phyloP scores from a whole-genome alignment of 208 protist species.

The Wallacemonas rigidus region DNA sequence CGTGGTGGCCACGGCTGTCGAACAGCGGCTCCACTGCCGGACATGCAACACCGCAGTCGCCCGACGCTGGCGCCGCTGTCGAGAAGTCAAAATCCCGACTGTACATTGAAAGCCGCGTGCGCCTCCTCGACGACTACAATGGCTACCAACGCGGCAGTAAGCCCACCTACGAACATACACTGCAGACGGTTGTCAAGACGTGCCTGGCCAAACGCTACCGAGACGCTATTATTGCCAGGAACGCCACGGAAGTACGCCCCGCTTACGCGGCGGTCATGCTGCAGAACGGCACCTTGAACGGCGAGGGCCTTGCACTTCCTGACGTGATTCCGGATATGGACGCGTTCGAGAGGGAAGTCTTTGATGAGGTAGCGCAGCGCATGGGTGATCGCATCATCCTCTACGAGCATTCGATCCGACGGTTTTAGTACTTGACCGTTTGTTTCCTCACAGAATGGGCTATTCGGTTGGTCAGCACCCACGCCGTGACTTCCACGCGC shows the following conservation, averaged over 20 bases:
- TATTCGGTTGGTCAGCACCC: too few relatives aligned
- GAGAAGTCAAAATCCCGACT: slow-evolving; percentile 8
- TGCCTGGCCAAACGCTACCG: slow-evolving; percentile 44
- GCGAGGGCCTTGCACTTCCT: slow-evolving; percentile 28
- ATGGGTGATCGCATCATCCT: slow-evolving; percentile 46
- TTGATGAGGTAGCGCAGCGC: slow-evolving; percentile 20
- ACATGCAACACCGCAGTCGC: too few relatives aligned
- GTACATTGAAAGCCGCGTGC: slow-evolving; percentile 37
- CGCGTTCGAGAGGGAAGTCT: slow-evolving; percentile 43
- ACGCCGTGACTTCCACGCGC: too few relatives aligned
- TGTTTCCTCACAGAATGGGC: background rate
- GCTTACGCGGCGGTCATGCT: slow-evolving; percentile 66
- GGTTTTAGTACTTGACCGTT: background rate
- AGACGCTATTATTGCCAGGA: slow-evolving; percentile 31
- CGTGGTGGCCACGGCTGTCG: too few relatives aligned
- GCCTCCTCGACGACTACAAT: slow-evolving; percentile 48
- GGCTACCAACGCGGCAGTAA: slow-evolving; percentile 63
- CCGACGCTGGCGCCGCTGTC: background rate
- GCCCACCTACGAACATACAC: slow-evolving; percentile 45
- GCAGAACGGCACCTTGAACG: slow-evolving; percentile 47
- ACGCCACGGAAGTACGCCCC: slow-evolving; percentile 15
- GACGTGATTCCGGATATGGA: slow-evolving; percentile 42
- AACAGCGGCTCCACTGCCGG: too few relatives aligned
- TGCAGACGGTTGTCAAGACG: slow-evolving; percentile 41
- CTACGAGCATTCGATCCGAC: slow-evolving; percentile 30